Base-by-base conservation (phyloP, 169 alveolate species). In the Plasmodium gonderi region DNA sequence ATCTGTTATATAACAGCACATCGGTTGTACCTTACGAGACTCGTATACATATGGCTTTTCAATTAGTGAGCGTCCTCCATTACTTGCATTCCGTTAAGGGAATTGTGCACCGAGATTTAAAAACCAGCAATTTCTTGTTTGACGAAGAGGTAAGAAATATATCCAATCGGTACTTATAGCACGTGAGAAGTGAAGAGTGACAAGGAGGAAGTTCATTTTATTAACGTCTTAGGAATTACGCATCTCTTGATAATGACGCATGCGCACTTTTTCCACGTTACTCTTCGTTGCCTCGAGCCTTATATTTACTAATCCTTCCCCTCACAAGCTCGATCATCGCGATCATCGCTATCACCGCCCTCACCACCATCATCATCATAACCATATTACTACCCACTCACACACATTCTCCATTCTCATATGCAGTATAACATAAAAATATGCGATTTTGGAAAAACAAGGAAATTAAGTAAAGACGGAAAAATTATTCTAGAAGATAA, bases 391-490 rank as follows among this genome's bases (percentile, higher is more conserved):
- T n/a, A n/a, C n/a, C n/a, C n/a, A n/a, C n/a, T n/a, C n/a, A n/a
- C n/a, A n/a, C n/a, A n/a, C n/a, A n/a, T n/a, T n/a, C n/a, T n/a
- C n/a, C n/a, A n/a, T n/a, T n/a, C n/a, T n/a, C n/a, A n/a, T n/a
- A n/a, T 33, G 68, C 94, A 91, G 92, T 85, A 91, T 90, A 95
- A 95, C 44, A 75, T 96, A 31, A 95, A 94, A 80, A 93, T 96
- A 14, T 96, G 98, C 90, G 98, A 96, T 49, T 96, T 96, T 80
- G 98, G 98, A 31, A 96, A 96, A 81, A 94, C 98, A 9, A 85
- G 97, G 72, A 79, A 93, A n/a, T 51, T 96, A 76, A 94, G 78
- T 45, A 68, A 72, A 36, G 65, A 76, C 72, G 95, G 97, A 14
- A 95, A 87, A 49, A 91, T 96, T 38, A 79, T 80, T 36, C 82